Percentiles rank a stretch among this genome's conserved stretches.
phyloP scores from a whole-genome alignment of 2,329 filamentous ascomycete genomes.

The Sphaerulina populicola region DNA sequence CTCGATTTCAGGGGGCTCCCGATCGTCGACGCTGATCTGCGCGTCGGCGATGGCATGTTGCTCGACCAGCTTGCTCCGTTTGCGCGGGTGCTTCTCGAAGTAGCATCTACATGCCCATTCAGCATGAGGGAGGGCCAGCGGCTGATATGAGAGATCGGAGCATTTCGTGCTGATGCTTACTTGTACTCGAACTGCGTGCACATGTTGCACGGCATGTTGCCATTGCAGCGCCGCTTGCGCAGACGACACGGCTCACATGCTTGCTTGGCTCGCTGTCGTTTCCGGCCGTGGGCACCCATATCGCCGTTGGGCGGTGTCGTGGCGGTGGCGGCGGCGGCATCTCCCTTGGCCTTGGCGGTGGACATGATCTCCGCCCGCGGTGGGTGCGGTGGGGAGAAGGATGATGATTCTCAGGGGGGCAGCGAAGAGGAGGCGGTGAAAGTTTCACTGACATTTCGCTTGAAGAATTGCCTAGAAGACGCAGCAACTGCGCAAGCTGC shows the following conservation, averaged over 20 bases:
- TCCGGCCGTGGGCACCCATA: constrained; percentile 17
- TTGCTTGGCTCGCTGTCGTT: constrained; percentile 31
- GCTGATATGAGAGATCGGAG: constrained; percentile 38
- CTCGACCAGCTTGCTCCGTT: constrained; percentile 31
- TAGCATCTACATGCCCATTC: constrained; percentile 9
- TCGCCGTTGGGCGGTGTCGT: constrained; percentile 5
- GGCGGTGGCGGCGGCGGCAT: not conserved
- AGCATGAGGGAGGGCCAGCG: not conserved
- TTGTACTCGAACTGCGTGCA: constrained; percentile 49
- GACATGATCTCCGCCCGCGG: not conserved
- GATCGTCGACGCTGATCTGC: constrained; percentile 10
- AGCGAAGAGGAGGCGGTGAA: too few species aligned
- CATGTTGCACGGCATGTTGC: constrained; percentile 45
- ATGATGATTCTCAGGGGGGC: too few species aligned
- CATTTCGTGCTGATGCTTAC: constrained; percentile 3
- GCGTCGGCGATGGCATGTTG: constrained; percentile 23
- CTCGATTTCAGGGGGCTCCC: constrained; percentile 17
- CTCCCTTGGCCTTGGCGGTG: not conserved
- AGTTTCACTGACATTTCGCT: too few species aligned
- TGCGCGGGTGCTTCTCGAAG: constrained; percentile 31
- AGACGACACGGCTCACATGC: constrained; percentile 45
- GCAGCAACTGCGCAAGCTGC: too few species aligned
- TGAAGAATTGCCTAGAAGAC: too few species aligned
- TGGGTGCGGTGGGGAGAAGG: too few species aligned
- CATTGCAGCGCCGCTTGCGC: constrained; percentile 51